Evolutionary conservation across 306 rosid genomes (phyloP).

Genomic region (Coriaria nepalensis): DNA sequence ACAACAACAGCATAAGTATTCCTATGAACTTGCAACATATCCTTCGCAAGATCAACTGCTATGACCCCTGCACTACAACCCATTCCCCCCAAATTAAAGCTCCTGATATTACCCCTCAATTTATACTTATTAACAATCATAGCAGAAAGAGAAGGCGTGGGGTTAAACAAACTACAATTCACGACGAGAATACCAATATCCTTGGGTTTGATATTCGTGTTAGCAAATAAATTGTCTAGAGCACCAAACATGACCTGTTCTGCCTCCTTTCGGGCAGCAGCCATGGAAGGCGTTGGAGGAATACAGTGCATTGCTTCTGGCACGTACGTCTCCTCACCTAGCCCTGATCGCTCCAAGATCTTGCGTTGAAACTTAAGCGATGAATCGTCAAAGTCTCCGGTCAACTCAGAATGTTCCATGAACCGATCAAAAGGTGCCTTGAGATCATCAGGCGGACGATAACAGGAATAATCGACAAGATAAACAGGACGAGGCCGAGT

Average conservation of each 20-base stretch:
- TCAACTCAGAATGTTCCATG: conserved; percentile 49
- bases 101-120: conserved; percentile 52
- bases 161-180: conserved; percentile 59
- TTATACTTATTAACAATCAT: conserved; percentile 64
- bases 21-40: conserved; percentile 47
- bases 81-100: conserved; percentile 78
- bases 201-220: conserved; percentile 35
- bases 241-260: conserved; percentile 66
- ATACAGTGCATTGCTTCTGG: conserved; percentile 56
- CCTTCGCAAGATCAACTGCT: conserved; percentile 62
- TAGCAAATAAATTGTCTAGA: conserved; percentile 37
- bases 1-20: conserved; percentile 62
- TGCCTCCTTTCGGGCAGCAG: conserved; percentile 51
- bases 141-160: conserved; percentile 58
- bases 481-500: conserved; percentile 47
- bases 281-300: conserved; percentile 55
- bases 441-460: conserved; percentile 43
- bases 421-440: conserved; percentile 40
- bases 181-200: conserved; percentile 59
- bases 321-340: conserved; percentile 57
- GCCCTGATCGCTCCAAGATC: conserved; percentile 51
- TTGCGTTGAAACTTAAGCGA: conserved; percentile 63
- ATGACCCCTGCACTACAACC: conserved; percentile 76
- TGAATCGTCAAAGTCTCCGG: conserved; percentile 50
- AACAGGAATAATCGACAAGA: conserved; percentile 47